Evolutionary conservation across 2,329 filamentous ascomycete species (phyloP), one percentile per base, ranked within the genome.

Genomic region (Verticillium zaregamsianum): DNA sequence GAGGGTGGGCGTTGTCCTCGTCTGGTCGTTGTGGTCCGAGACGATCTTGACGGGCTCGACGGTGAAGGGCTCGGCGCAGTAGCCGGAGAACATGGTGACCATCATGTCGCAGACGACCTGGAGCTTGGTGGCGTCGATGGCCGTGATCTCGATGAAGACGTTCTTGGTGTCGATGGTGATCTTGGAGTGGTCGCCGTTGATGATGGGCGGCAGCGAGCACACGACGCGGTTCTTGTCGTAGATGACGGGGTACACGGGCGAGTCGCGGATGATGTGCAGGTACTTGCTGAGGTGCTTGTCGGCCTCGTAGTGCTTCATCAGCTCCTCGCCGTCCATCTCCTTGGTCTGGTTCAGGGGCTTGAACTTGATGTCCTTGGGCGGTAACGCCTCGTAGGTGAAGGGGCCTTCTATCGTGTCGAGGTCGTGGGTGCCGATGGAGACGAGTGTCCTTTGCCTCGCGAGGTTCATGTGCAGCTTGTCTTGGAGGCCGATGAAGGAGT

Each of bases 401-500:
- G 95, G 95, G 0, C 93, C 95, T 76, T 96, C 82, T 69, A 99
- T 82, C 20, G 92, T 97, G 73, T 98, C 93, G 66, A 98, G 82
- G 74, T 99, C 94, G 77, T 99, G 95, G 3, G 95, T 99, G 69
- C 95, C 95, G 72, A 99, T 97, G 25, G 94, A 91, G n/a, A 97
- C 94, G 56, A 99, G 80, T 1, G 94, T 97, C 70, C 95, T 84
- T 77, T 98, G 91, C 65, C 95, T 88, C 57, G 95, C 96, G 67
- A 99, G 81, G 73, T 99, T 99, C 75, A 94, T 90, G 80, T 99
- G 95, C 57, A 99, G 86, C 81, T 99, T 99, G 80, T 99, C 96
- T 80, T 99, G 95, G 57, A 99, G 85, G 61, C 90, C 86, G 74
- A 99, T 99, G 90, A 99, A 99, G 72, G 93, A 97, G 69, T 96